These are phyloP conservation scores for Starmerella tilneyi DNA, from an alignment of 805 yeast species.

Conservation along the genomic window DNA sequence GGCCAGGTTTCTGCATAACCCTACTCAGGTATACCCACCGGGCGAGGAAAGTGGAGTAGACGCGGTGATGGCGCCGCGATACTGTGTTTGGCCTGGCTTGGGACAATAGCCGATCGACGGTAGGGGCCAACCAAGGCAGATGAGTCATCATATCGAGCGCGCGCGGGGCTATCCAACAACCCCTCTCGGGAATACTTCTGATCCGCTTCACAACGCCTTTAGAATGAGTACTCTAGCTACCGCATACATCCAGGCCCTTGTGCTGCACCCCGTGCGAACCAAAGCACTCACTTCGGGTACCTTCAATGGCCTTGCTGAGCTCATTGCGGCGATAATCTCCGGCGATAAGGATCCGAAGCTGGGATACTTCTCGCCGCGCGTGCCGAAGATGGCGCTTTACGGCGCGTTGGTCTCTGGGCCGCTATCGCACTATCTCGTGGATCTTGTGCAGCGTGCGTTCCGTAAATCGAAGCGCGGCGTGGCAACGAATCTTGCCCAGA, in stretches of 20 bases:
- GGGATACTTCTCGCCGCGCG: constrained; percentile 31
- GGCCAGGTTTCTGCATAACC: too few species aligned
- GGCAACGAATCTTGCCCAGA: constrained; percentile 28
- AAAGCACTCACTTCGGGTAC: constrained; percentile 32
- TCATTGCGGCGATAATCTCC: constrained; percentile 31
- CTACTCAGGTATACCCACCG: too few species aligned
- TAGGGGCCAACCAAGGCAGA: too few species aligned
- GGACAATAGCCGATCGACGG: too few species aligned
- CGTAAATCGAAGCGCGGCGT: constrained; percentile 23
- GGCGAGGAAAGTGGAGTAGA: too few species aligned
- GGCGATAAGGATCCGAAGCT: constrained; percentile 32
- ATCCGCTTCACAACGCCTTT: too few species aligned
- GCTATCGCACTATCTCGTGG: constrained; percentile 31
- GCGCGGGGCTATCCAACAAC: too few species aligned
- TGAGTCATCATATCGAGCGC: too few species aligned
- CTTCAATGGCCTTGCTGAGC: constrained; percentile 31
- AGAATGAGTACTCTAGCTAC: constrained; percentile 14
- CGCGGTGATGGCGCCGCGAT: too few species aligned
- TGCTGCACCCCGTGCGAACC: constrained; percentile 30
- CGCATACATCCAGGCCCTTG: constrained; percentile 26
- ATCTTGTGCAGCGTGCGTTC: constrained; percentile 31
- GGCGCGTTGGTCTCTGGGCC: constrained; percentile 34
- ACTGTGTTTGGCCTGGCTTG: too few species aligned
- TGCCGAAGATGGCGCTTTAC: constrained; percentile 34
- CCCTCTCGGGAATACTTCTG: too few species aligned